phyloP scores from a whole-genome alignment of 805 yeast genomes.

The Yarrowia sp. region DNA sequence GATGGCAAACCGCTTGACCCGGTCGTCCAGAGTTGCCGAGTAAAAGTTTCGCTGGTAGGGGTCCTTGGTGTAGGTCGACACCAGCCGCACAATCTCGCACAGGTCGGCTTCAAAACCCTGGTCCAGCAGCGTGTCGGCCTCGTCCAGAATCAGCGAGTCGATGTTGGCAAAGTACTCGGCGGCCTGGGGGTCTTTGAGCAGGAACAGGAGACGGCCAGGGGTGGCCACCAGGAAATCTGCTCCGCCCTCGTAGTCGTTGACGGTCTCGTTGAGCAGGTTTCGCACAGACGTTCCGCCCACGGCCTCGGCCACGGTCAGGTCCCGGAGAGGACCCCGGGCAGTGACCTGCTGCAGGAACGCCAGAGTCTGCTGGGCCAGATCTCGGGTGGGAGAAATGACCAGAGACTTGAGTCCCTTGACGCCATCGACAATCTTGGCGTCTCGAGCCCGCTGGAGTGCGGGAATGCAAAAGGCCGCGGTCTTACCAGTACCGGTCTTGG shows the following conservation, averaged over 20 bases:
- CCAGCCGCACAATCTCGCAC: slow-evolving; percentile 50
- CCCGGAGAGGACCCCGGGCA: slow-evolving; percentile 36
- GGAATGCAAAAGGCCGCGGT: slow-evolving; percentile 88
- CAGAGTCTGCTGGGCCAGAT: slow-evolving; percentile 78
- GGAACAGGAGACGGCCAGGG: slow-evolving; percentile 78
- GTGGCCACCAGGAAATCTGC: slow-evolving; percentile 72
- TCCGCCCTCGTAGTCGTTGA: slow-evolving; percentile 41
- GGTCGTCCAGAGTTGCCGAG: slow-evolving; percentile 80
- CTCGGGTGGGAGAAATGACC: slow-evolving; percentile 86
- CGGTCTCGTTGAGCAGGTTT: slow-evolving; percentile 30
- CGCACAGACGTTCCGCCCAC: slow-evolving; percentile 61
- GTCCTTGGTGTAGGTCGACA: slow-evolving; percentile 41
- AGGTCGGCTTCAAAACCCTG: slow-evolving; percentile 73
- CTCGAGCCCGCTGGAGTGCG: slow-evolving; percentile 54
- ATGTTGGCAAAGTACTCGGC: slow-evolving; percentile 50
- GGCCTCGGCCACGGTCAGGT: slow-evolving; percentile 47
- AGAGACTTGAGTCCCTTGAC: slow-evolving; percentile 53
- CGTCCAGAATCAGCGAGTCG: slow-evolving; percentile 73
- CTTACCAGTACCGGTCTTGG: slow-evolving; percentile 95
- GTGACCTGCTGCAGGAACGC: slow-evolving; percentile 54
- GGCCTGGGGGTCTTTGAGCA: slow-evolving; percentile 49
- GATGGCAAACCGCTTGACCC: slow-evolving; percentile 64
- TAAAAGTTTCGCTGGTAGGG: slow-evolving; percentile 63
- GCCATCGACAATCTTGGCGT: slow-evolving; percentile 37
- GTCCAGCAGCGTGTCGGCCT: slow-evolving; percentile 84